These are phyloP conservation scores for Citrus inodora DNA, from an alignment of 345 rosid genomes.

Conservation along the genomic window DNA sequence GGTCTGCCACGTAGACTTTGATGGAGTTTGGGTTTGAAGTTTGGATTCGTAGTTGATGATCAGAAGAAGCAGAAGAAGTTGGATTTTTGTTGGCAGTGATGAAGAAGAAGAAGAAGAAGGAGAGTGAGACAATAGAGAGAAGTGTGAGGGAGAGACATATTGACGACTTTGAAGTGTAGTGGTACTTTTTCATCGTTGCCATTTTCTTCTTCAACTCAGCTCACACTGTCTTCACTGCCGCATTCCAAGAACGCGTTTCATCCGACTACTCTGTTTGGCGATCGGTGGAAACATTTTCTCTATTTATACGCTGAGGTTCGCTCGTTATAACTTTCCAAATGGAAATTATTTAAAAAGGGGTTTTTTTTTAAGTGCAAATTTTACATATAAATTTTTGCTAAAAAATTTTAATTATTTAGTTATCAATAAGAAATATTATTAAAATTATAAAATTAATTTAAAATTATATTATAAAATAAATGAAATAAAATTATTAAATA, in stretches of 20 bases:
- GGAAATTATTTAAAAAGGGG: too few relatives aligned
- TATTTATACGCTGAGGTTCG: too few relatives aligned
- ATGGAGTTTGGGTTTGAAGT: constrained; percentile 24
- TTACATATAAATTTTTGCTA: too few relatives aligned
- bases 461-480: too few relatives aligned
- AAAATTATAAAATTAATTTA: too few relatives aligned
- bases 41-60: constrained; percentile 3
- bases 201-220: constrained; percentile 6
- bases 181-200: constrained; percentile 22
- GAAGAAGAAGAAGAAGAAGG: constrained; percentile 28
- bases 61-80: background rate
- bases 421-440: too few relatives aligned
- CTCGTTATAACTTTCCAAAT: too few relatives aligned
- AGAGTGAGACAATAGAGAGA: constrained; percentile 33
- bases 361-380: too few relatives aligned
- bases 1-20: constrained; percentile 72
- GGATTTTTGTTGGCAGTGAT: constrained; percentile 1
- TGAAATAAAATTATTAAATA: too few relatives aligned
- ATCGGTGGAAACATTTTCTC: too few relatives aligned
- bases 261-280: too few relatives aligned
- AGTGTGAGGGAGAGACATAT: constrained; percentile 36
- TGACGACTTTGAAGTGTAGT: constrained; percentile 27
- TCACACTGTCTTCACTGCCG: background rate
- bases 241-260: background rate
- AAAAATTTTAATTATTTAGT: too few relatives aligned